These are phyloP conservation scores for Euclidium syriacum DNA, from an alignment of 345 rosid species.

Conservation along the genomic window DNA sequence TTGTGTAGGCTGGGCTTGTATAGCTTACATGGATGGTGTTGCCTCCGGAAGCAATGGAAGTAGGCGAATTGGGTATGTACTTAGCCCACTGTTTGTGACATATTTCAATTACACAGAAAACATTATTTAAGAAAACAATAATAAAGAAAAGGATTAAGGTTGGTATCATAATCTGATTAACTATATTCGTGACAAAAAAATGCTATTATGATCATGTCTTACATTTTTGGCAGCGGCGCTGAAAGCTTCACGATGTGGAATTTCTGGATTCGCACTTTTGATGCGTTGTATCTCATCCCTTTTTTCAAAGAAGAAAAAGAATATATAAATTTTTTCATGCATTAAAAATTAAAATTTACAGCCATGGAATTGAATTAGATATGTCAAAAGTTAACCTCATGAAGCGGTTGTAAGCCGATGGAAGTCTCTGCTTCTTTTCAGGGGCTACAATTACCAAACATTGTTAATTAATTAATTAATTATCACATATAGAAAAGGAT, in stretches of 20 bases:
- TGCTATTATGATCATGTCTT: conserved; percentile 17
- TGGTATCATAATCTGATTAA: not conserved
- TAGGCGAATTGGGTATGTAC: conserved; percentile 75
- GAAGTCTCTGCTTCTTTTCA: conserved; percentile 98
- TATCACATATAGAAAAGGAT: not conserved
- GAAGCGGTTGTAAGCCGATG: conserved; percentile 97
- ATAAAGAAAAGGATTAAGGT: not conserved
- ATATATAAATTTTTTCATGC: not conserved
- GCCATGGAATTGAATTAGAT: not conserved
- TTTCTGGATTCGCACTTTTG: conserved; percentile 91
- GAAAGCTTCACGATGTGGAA: conserved; percentile 95
- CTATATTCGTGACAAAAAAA: not conserved
- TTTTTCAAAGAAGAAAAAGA: not conserved
- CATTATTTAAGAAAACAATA: not conserved
- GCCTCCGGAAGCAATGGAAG: conserved; percentile 50
- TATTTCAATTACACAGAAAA: not conserved
- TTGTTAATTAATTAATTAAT: not conserved
- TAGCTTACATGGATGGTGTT: conserved; percentile 42
- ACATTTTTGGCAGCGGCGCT: conserved; percentile 97
- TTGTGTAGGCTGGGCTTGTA: not conserved
- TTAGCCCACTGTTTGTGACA: conserved; percentile 71
- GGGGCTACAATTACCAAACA: conserved; percentile 53
- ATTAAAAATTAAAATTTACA: not conserved
- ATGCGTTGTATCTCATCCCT: conserved; percentile 99
- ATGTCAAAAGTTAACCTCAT: conserved; percentile 54